These are phyloP conservation scores for Cladosporium austrohemisphaericum DNA, from an alignment of 2,329 filamentous ascomycete species.

Conservation along the genomic window DNA sequence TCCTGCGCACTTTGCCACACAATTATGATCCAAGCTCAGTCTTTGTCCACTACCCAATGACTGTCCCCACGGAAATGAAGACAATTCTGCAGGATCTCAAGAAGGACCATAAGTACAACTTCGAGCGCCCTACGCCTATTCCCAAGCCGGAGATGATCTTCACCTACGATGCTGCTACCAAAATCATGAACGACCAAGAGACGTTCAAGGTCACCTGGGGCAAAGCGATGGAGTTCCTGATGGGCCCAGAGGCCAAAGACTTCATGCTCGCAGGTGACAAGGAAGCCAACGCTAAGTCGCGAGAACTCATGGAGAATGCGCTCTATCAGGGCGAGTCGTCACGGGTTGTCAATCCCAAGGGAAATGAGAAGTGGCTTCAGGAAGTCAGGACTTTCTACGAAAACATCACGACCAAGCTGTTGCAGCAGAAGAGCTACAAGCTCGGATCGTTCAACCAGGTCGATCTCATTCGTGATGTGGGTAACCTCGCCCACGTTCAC, in stretches of 20 bases:
- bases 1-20: slow-evolving; percentile 49
- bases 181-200: slow-evolving; percentile 41
- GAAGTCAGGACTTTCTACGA: slow-evolving; percentile 48
- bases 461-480: slow-evolving; percentile 49
- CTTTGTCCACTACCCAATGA: slow-evolving; percentile 50
- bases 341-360: slow-evolving; percentile 24
- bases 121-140: slow-evolving; percentile 27
- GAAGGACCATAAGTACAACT: slow-evolving; percentile 41
- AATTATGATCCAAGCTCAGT: slow-evolving; percentile 47
- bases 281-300: slow-evolving; percentile 39
- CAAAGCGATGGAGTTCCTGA: slow-evolving; percentile 43
- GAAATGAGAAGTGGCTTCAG: slow-evolving; percentile 41
- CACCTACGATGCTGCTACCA: slow-evolving; percentile 43
- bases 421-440: slow-evolving; percentile 44
- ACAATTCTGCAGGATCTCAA: slow-evolving; percentile 41
- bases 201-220: slow-evolving; percentile 48
- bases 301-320: slow-evolving; percentile 41
- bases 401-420: slow-evolving; percentile 43
- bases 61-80: slow-evolving; percentile 45
- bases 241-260: slow-evolving; percentile 41
- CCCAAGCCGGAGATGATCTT: slow-evolving; percentile 40
- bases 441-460: slow-evolving; percentile 45
- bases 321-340: slow-evolving; percentile 38
- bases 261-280: slow-evolving; percentile 49
- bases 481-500: slow-evolving; percentile 52